Evolutionary conservation across 108 stramenopile species (phyloP), one percentile per base, ranked within the genome.

Genomic region (Cyclostephanos tholiformis): DNA sequence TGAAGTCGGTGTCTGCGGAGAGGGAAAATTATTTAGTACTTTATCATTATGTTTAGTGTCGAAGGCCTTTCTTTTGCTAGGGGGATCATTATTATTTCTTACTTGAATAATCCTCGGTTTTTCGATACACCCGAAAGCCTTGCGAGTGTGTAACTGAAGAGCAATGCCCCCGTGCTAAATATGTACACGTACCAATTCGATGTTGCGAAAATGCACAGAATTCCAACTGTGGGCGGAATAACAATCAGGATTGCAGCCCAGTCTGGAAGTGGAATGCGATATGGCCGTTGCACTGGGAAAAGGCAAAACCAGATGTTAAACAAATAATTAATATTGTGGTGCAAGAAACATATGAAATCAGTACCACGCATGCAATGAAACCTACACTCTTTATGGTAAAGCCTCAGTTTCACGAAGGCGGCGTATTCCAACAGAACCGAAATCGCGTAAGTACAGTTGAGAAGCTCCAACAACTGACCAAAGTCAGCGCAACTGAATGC

Each of bases 321-420:
- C 26, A 27, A 14, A 29, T 29, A 16, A 2, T 41, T 30, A 29
- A 46, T 17, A 44, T 43, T 11, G 46, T 32, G 13, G 25, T 55
- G 44, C 44, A 46, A 0, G 16, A 16, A 14, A 14, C 44, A 16
- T n/a, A n/a, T n/a, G n/a, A 14, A 46, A 16, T 12, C 14, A 16
- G 14, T 16, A 46, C 16, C 16, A 17, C 14, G 16, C 13, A 46
- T 14, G 44, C 11, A 20, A 53, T 19, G 19, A 52, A 68, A 79
- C 80, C 71, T 61, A 81, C 80, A 62, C 16, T 82, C 81, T 36
- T 72, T 82, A 11, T 52, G 63, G 39, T 46, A 68, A 32, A 67
- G 60, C 22, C 98, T 88, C 13, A 98, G 89, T 72, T 96, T 91
- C 65, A 98, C 63, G 80, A 98, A 98, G 1, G 97, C 97, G 25